Base-by-base conservation (phyloP, 352 stramenopile species). In the Phytophthora multivora region DNA sequence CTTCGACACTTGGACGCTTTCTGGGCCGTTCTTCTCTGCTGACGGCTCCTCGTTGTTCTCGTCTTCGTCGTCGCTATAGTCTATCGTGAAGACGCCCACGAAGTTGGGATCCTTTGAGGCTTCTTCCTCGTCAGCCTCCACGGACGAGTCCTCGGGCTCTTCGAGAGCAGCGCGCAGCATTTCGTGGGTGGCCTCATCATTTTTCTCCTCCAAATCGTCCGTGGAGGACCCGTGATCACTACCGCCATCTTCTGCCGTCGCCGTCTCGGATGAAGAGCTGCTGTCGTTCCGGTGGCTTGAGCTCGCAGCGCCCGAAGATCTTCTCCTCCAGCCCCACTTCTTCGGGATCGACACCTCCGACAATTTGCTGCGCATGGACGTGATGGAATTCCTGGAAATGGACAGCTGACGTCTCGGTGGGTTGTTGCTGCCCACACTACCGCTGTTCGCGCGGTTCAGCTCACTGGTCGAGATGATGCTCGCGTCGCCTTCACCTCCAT, bases 81-180 rank as follows among this genome's bases (percentile, higher is more conserved):
- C 82, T 72, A 91, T 91, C 43, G 83, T 91, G 53, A 91, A 91
- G 47, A 91, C 80, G 13, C 78, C 83, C 15, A 89, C 80, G 60
- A 91, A 91, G 21, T 84, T 78, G 19, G 59, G 26, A 23, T 75
- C 69, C 16, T 66, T 66, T 5, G 55, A 23, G 49, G 51, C 33
- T 50, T 58, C 66, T 13, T 48, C 46, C 43, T 21, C 57, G 12
- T 13, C 49, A 31, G 18, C 39, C n/a, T 66, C 49, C 30, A 56
- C 50, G 28, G 60, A 60, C 48, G 21, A n/a, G 28, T 77, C 57
- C 33, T 79, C 40, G 38, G 56, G 51, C 35, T 80, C 66, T 47
- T 79, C 71, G 0, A 79, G 63, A 26, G 71, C 71, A 30, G 69
- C 63, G 28, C 71, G 71, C 42, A 79, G 40, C 63, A 79, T 77